A percentile compares a stretch with the other conserved stretches of the same genome.
These are phyloP conservation scores for Mycena kentingensis DNA, from an alignment of 768 basidiomycete genomes.

Conservation along the genomic window DNA sequence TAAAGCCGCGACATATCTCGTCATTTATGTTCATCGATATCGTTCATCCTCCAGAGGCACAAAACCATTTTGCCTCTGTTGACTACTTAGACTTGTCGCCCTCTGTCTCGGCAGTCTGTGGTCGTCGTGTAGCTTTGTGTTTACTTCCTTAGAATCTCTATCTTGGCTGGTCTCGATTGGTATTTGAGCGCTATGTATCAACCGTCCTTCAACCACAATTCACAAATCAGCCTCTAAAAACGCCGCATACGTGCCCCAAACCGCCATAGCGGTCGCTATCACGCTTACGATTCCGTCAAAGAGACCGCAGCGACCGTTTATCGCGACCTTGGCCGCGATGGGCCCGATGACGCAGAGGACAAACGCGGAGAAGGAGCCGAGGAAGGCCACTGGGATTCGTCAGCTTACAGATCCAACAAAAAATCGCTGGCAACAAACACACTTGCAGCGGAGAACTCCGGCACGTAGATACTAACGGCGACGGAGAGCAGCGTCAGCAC, in stretches of 20 bases:
- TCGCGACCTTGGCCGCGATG: constrained; percentile 66
- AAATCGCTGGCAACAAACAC: not conserved
- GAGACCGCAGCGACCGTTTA: constrained; percentile 49
- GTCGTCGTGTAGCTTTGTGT: no score
- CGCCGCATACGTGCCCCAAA: constrained; percentile 76
- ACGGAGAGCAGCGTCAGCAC: constrained; percentile 63
- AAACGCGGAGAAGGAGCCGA: constrained; percentile 86
- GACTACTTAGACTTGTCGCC: no score
- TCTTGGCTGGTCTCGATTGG: no score
- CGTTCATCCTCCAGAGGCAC: no score
- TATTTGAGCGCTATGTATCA: no score
- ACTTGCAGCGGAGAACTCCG: constrained; percentile 76
- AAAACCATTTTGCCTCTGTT: no score
- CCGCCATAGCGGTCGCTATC: constrained; percentile 62
- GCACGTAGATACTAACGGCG: constrained; percentile 73
- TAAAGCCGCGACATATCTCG: no score
- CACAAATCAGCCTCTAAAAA: constrained; percentile 37
- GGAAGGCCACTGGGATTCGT: constrained; percentile 62
- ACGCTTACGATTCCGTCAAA: constrained; percentile 60
- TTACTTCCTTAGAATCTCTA: no score
- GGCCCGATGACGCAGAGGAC: constrained; percentile 80
- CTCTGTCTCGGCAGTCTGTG: no score
- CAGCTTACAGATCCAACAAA: not conserved
- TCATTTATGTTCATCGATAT: no score
- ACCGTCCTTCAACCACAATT: no score